Percentiles rank a stretch among this genome's conserved stretches.
phyloP scores from a whole-genome alignment of 768 basidiomycete genomes.

The Tylopilus subfusipes region DNA sequence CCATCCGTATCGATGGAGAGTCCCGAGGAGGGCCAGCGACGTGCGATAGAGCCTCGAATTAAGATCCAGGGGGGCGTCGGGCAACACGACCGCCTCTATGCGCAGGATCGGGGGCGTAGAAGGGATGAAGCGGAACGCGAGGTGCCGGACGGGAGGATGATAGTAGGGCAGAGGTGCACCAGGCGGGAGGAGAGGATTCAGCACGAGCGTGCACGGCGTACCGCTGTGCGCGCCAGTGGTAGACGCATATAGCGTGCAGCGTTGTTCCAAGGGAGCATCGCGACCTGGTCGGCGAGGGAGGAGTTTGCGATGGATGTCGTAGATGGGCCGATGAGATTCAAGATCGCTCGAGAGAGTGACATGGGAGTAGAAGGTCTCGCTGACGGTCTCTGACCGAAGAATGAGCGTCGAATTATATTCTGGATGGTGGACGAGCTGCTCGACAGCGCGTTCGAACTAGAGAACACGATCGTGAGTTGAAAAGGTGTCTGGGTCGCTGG shows the following conservation, averaged over 20 bases:
- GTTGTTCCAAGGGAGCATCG: conserved; percentile 71
- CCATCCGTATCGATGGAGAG: conserved; percentile 85
- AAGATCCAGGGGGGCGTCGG: conserved; percentile 43
- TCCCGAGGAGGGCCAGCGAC: conserved; percentile 73
- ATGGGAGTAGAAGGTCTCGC: conserved; percentile 32
- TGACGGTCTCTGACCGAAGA: conserved; percentile 70
- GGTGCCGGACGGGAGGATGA: conserved; percentile 75
- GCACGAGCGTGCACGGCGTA: conserved; percentile 41
- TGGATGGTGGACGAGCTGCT: conserved; percentile 79
- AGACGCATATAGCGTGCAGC: conserved; percentile 66
- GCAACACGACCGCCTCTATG: conserved; percentile 35
- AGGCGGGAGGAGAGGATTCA: conserved; percentile 53
- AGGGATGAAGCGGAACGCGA: conserved; percentile 75
- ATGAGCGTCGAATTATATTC: conserved; percentile 93
- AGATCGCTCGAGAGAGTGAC: conserved; percentile 27
- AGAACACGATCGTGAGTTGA: neutral
- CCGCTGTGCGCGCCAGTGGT: conserved; percentile 18
- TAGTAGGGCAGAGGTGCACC: conserved; percentile 74
- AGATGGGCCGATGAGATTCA: conserved; percentile 38
- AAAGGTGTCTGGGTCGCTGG: neutral
- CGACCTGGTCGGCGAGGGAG: conserved; percentile 77
- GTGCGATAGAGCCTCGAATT: conserved; percentile 77
- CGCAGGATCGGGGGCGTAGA: conserved; percentile 22
- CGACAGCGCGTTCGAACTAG: conserved; percentile 71
- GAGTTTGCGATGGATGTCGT: conserved; percentile 61